Base-by-base conservation (phyloP, 2,329 filamentous ascomycete species). In the Colletotrichum lupini region DNA sequence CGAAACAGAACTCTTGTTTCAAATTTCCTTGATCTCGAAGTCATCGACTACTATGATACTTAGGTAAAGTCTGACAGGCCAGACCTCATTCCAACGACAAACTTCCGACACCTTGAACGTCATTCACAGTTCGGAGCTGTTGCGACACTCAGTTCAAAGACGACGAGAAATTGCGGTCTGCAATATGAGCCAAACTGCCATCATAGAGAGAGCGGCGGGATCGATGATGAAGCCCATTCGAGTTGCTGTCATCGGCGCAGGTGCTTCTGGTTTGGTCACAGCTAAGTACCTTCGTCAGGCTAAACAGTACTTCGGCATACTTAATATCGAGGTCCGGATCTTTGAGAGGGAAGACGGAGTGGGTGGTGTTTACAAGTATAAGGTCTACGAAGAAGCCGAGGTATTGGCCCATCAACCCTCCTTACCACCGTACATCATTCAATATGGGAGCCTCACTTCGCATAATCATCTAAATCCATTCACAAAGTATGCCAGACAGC, bases 351-450 rank as follows among this genome's bases (percentile, higher is more conserved):
- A 85, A 67, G 77, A 80, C 8, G 79, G 81, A 0, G 80, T 88
- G 58, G 86, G 86, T 2, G 86, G 87, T 2, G 87, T 85, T 1
- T 88, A 88, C 76, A 80, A 81, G 26, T 82, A 86, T 68, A 83
- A 85, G 5, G 80, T 83, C 4, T 88, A 88, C 65, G 85, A 87
- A 67, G 84, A 87, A 42, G 84, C 86, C 1, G 86, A 88, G 77
- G 82, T 82, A 55, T 42, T 8, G 42, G 77, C 68, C 19, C 6
- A 28, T 14, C 52, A 37, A 26, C 14, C 16, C 26, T 67, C 1
- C 19, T 7, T 3, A 3, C 30, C 2, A 14, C 32, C 30, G 7
- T 61, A 8, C 5, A 6, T 28, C 1, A 16, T 26, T 49, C 32
- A 35, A 35, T 35, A 35, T 35, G 32, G 32, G 32, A 35, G 11